These are phyloP conservation scores for Pelargonium citronellum DNA, from an alignment of 441 rosid species.

Conservation along the genomic window DNA sequence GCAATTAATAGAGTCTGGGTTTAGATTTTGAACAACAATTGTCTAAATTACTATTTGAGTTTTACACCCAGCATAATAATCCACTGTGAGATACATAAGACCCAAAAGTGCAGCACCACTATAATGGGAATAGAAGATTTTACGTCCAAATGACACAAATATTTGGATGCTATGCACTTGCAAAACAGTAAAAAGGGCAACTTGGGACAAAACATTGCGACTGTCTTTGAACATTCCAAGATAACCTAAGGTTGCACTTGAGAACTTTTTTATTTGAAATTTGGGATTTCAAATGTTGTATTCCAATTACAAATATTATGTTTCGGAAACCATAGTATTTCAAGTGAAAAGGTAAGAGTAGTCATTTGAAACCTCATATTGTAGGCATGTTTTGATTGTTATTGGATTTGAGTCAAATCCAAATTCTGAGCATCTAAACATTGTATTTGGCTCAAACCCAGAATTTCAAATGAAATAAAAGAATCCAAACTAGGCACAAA, in stretches of 20 bases:
- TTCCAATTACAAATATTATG: too few relatives aligned
- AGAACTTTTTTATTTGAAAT: too few relatives aligned
- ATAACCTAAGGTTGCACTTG: not conserved
- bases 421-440: too few relatives aligned
- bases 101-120: not conserved
- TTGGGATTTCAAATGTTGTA: too few relatives aligned
- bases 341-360: too few relatives aligned
- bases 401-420: too few relatives aligned
- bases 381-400: too few relatives aligned
- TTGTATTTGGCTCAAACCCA: too few relatives aligned
- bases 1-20: not conserved
- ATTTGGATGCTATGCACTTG: not conserved
- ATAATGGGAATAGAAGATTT: not conserved
- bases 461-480: too few relatives aligned
- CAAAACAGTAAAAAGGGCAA: not conserved
- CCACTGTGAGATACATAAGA: not conserved
- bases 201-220: not conserved
- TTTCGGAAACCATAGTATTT: too few relatives aligned
- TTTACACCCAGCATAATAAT: not conserved
- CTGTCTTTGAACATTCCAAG: not conserved
- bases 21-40: not conserved
- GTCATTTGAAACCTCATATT: too few relatives aligned
- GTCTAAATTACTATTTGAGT: not conserved
- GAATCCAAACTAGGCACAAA: too few relatives aligned
- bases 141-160: slow-evolving; percentile 1